phyloP scores from a whole-genome alignment of 345 rosid species.

The Citrus sp. region DNA sequence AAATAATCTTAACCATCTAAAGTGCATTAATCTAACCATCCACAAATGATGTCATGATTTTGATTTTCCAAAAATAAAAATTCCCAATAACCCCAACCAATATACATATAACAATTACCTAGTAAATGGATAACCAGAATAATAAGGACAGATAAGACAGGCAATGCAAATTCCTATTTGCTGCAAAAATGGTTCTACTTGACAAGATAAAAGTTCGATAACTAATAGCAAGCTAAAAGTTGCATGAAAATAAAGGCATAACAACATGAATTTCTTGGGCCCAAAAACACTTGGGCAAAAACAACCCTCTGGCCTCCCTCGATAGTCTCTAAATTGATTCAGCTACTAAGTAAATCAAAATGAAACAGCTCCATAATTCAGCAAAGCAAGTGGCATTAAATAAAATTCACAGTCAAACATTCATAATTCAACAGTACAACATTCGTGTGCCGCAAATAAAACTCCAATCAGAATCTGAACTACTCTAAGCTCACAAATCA shows the following conservation, averaged over 20 bases:
- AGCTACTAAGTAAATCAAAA: neutral
- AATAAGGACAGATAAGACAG: neutral
- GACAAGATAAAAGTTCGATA: neutral
- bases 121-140: neutral
- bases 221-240: neutral
- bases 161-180: neutral
- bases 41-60: neutral
- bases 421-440: neutral
- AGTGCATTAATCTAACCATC: neutral
- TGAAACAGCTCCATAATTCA: no score
- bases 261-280: neutral
- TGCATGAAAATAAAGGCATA: neutral
- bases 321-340: neutral
- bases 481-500: constrained; percentile 14
- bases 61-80: neutral
- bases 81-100: neutral
- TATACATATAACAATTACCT: neutral
- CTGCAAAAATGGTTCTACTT: neutral
- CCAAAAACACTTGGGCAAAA: neutral
- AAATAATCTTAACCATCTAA: neutral
- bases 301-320: neutral
- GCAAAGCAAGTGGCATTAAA: no score
- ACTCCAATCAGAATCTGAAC: neutral
- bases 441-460: neutral
- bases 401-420: neutral